Evolutionary conservation across 2,329 filamentous ascomycete genomes (phyloP).

Genomic region (Colletotrichum spaethianum): DNA sequence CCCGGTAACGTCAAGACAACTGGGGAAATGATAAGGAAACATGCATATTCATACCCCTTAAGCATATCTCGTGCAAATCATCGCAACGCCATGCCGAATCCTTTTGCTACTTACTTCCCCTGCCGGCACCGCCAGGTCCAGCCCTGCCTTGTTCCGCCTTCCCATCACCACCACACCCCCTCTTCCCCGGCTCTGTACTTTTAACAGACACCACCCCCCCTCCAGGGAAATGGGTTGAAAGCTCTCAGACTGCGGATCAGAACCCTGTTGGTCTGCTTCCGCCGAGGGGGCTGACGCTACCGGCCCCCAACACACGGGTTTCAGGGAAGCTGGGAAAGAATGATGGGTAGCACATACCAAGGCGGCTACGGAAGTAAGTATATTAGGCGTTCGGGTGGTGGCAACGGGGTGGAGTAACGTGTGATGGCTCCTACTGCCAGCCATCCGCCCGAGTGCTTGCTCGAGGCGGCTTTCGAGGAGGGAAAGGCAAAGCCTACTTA

Average conservation of each 20-base stretch:
- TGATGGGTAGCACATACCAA: not conserved
- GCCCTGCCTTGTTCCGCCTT: conserved; percentile 9
- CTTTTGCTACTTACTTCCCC: not conserved
- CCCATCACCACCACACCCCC: no score
- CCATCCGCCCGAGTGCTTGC: not conserved
- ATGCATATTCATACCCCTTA: conserved; percentile 9
- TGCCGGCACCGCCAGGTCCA: not conserved
- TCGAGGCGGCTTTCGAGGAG: not conserved
- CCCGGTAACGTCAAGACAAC: not conserved
- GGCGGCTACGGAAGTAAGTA: not conserved
- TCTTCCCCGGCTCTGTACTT: conserved; percentile 2
- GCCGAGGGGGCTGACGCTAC: not conserved
- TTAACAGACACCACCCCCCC: conserved; percentile 4
- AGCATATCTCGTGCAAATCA: not conserved
- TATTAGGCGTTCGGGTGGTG: not conserved
- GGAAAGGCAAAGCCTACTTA: not conserved
- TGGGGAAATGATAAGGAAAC: conserved; percentile 7
- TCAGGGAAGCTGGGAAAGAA: not conserved
- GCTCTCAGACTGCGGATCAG: not conserved
- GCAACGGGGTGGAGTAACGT: not conserved
- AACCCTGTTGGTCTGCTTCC: conserved; percentile 1
- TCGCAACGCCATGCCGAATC: not conserved
- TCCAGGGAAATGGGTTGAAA: conserved; percentile 11
- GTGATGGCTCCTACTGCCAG: not conserved
- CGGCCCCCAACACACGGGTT: not conserved